Percentiles rank a stretch among this genome's conserved stretches.
These are phyloP conservation scores for Huntiella savannae DNA, from an alignment of 2,329 filamentous ascomycete genomes.

Conservation along the genomic window DNA sequence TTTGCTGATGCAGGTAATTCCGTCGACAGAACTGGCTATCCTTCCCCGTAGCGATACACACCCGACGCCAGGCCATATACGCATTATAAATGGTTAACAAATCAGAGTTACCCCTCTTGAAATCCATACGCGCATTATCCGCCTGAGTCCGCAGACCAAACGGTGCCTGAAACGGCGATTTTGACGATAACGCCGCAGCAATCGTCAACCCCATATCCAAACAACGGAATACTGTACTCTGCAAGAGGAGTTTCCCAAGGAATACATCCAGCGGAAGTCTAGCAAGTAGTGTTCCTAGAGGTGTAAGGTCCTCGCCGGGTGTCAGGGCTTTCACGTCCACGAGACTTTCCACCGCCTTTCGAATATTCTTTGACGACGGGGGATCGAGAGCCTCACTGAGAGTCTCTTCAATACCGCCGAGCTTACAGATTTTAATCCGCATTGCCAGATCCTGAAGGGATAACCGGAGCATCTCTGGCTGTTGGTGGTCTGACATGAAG, in stretches of 20 bases:
- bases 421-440: slow-evolving; percentile 90
- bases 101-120: slow-evolving; percentile 77
- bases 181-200: slow-evolving; percentile 82
- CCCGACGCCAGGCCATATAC: slow-evolving; percentile 71
- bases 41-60: slow-evolving; percentile 51
- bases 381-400: slow-evolving; percentile 76
- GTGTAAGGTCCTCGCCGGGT: slow-evolving; percentile 60
- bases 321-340: slow-evolving; percentile 86
- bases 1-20: slow-evolving; percentile 82
- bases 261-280: slow-evolving; percentile 85
- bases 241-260: slow-evolving; percentile 76
- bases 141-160: slow-evolving; percentile 71
- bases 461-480: slow-evolving; percentile 84
- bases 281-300: slow-evolving; percentile 70
- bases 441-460: slow-evolving; percentile 91
- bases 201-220: slow-evolving; percentile 82
- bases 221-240: slow-evolving; percentile 74
- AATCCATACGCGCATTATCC: slow-evolving; percentile 58
- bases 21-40: slow-evolving; percentile 87
- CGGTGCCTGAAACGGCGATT: slow-evolving; percentile 78
- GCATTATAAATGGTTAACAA: slow-evolving; percentile 86
- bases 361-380: slow-evolving; percentile 79
- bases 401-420: slow-evolving; percentile 83
- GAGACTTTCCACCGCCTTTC: slow-evolving; percentile 77
- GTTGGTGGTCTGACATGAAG: slow-evolving; percentile 77